Evolutionary conservation across 164 flowering plant genomes (phyloP), one percentile per base, ranked within the genome.

Genomic region (Vitis cinerea): DNA sequence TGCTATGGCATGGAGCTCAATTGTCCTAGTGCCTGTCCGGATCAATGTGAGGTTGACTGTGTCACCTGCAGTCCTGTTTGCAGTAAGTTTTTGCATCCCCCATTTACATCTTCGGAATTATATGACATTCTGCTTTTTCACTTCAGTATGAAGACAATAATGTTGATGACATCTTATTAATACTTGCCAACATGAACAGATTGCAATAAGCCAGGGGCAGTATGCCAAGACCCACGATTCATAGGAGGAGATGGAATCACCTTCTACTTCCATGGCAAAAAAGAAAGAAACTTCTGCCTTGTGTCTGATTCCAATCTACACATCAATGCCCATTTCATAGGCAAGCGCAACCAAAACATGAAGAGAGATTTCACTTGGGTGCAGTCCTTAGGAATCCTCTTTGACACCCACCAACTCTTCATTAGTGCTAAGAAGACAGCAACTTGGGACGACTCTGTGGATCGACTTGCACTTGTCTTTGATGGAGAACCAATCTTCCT

Each of bases 281-380:
- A 83, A 61, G 83, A 81, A 77, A 37, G 64, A 4, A 82, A 85
- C 64, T 85, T 85, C 51, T 85, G 86, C 74, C 70, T 85, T 0
- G 77, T 85, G 8, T 59, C 85, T 53, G 87, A 85, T 54, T 29
- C 83, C 13, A 81, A 83, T 76, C 76, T 86, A 55, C 90, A 86
- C 81, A 86, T 86, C 72, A 86, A 84, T 17, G 86, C 75, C n/a
- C 88, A 83, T 72, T 83, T 86, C 86, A 83, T 86, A 23, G 86
- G 87, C 16, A 72, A 65, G 17, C 56, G 86, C 2, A 78, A 77
- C 70, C 31, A 48, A 0, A 69, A 78, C 78, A 76, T 85, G 86
- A 70, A 71, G 15, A 67, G 91, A 11, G 91, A 87, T 76, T 87
- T 87, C 82, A 87, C 89, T 29, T 87, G 91, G 91, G 86, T 87